Percentiles rank a stretch among this genome's conserved stretches.
Conservation (phyloP, 768 basidiomycete species). For the Mycena floridula region DNA sequence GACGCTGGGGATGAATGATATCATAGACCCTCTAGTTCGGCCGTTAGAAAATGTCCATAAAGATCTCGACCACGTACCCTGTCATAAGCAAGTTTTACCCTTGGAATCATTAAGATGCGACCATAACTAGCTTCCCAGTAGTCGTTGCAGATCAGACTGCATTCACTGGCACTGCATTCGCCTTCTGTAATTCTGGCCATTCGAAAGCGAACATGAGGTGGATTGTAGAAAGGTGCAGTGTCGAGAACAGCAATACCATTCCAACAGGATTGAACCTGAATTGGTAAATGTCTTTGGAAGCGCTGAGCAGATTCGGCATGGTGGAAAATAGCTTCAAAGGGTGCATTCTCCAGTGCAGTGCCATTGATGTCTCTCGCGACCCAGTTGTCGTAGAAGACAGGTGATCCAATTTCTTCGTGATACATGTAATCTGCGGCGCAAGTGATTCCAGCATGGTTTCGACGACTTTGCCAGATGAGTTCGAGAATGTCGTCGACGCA, state of each 20-base stretch:
- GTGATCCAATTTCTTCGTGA: conserved; percentile 88
- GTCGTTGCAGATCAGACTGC: conserved; percentile 96
- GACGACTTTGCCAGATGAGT: conserved; percentile 90
- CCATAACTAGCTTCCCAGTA: conserved; percentile 97
- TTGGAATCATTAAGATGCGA: conserved; percentile 94
- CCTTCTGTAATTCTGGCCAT: conserved; percentile 88
- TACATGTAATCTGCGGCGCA: conserved; percentile 99
- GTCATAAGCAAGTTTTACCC: conserved; percentile 96
- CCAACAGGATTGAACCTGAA: conserved; percentile 98
- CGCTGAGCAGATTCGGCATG: conserved; percentile 67
- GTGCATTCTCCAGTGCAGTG: conserved; percentile 95
- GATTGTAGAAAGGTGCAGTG: conserved; percentile 90
- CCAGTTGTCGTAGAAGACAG: conserved; percentile 99
- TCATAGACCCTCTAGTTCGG: conserved; percentile 80
- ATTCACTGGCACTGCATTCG: conserved; percentile 95
- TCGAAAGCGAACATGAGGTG: conserved; percentile 88
- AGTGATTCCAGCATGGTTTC: conserved; percentile 95
- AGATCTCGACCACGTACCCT: conserved; percentile 39
- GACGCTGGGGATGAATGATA: conserved; percentile 84
- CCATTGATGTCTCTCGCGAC: conserved; percentile 98
- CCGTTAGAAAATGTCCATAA: background rate
- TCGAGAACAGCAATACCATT: conserved; percentile 96
- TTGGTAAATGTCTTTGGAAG: conserved; percentile 87
- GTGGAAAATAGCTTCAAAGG: conserved; percentile 93
- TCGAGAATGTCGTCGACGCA: conserved; percentile 97